Conservation (phyloP, 164 flowering plant genomes). For the Vitis amurensis region DNA sequence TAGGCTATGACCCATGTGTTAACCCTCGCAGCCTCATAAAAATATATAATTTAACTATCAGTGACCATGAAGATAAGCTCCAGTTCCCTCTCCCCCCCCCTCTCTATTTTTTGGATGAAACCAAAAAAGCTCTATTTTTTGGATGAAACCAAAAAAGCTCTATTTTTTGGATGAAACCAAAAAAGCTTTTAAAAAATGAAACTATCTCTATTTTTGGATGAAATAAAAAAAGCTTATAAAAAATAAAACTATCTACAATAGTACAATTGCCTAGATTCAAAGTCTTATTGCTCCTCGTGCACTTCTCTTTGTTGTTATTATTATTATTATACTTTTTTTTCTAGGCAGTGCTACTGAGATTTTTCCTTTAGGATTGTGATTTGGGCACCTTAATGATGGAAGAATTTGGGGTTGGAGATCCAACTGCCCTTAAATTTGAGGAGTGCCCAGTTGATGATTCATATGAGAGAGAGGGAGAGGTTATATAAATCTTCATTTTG, state of each 20-base stretch:
- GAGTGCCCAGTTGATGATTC: conserved; percentile 23
- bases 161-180: too few relatives aligned
- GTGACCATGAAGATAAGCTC: conserved; percentile 23
- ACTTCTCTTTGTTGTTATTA: background rate
- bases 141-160: background rate
- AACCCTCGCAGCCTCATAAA: background rate
- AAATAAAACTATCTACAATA: background rate
- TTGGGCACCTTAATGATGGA: background rate
- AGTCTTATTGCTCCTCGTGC: conserved; percentile 14
- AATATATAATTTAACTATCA: background rate
- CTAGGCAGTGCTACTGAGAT: conserved; percentile 3
- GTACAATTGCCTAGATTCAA: background rate
- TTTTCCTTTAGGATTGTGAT: background rate
- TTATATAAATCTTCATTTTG: conserved; percentile 36
- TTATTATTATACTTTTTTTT: background rate
- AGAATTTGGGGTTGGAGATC: conserved; percentile 13
- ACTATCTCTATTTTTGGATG: background rate
- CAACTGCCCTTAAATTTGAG: conserved; percentile 15
- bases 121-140: background rate
- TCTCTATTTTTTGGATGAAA: too few relatives aligned
- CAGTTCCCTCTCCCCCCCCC: conserved; percentile 1
- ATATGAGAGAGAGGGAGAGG: conserved; percentile 22
- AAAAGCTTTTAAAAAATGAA: too few relatives aligned
- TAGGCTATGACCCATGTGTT: conserved; percentile 19
- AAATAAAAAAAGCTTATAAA: conserved; percentile 1